phyloP scores from a whole-genome alignment of 257 asterid species.

The Nicotiana otophora region DNA sequence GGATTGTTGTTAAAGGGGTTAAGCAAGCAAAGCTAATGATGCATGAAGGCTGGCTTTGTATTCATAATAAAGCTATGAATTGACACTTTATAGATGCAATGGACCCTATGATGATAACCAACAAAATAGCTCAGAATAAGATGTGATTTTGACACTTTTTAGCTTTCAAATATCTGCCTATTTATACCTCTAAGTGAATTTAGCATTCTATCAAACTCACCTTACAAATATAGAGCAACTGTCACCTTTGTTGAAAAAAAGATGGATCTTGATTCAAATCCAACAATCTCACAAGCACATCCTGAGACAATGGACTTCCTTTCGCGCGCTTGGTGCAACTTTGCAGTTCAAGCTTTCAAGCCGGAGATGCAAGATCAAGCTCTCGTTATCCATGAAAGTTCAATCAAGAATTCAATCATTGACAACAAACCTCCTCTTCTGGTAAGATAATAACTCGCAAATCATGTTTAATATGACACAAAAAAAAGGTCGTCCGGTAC shows the following conservation, averaged over 20 bases:
- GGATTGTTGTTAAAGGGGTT: not conserved
- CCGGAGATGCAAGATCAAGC: constrained; percentile 48
- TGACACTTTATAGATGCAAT: constrained; percentile 44
- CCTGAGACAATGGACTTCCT: constrained; percentile 97
- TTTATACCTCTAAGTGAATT: not conserved
- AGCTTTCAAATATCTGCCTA: not conserved
- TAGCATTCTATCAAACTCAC: constrained; percentile 12
- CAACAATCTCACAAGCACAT: constrained; percentile 75
- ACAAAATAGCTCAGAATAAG: constrained; percentile 2
- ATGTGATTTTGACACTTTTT: not conserved
- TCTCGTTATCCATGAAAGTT: constrained; percentile 41
- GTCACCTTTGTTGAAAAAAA: not conserved
- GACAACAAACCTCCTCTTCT: constrained; percentile 33
- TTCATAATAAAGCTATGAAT: not conserved
- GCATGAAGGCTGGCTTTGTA: constrained; percentile 9
- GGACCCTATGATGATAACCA: constrained; percentile 38
- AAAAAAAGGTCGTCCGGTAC: too few relatives aligned
- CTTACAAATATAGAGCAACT: constrained; percentile 15
- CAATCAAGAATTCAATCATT: constrained; percentile 30
- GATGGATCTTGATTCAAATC: constrained; percentile 48
- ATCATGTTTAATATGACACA: not conserved
- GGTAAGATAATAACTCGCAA: constrained; percentile 31
- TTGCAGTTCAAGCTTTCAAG: constrained; percentile 74
- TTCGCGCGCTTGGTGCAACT: constrained; percentile 77
- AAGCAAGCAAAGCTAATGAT: constrained; percentile 46